Percentiles rank a stretch among this genome's conserved stretches.
Conservation (phyloP, 768 basidiomycete genomes). For the Vararia minispora region DNA sequence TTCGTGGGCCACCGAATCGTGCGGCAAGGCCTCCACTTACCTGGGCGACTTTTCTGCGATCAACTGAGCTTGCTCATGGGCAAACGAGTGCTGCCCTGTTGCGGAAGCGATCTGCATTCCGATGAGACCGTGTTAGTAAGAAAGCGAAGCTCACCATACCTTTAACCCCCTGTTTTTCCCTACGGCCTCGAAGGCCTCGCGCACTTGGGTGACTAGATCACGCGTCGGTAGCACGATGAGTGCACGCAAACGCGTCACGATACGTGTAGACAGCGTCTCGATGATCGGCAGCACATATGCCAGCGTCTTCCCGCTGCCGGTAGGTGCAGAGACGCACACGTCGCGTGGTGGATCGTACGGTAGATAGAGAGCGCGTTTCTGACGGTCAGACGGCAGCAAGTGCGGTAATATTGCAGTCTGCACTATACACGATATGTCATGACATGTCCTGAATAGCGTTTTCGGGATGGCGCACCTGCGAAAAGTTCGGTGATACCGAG, state of each 20-base stretch:
- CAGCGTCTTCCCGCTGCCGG: slow-evolving; percentile 95
- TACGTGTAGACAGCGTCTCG: slow-evolving; percentile 65
- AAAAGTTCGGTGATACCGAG: slow-evolving; percentile 82
- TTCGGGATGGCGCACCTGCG: slow-evolving; percentile 47
- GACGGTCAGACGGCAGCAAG: slow-evolving; percentile 39
- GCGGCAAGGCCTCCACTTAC: slow-evolving; percentile 35
- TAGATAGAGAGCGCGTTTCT: slow-evolving; percentile 42
- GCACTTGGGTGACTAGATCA: slow-evolving; percentile 85
- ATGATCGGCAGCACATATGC: slow-evolving; percentile 93
- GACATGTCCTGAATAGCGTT: background rate
- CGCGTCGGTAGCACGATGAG: slow-evolving; percentile 88
- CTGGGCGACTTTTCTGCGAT: slow-evolving; percentile 43
- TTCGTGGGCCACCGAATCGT: too few species aligned
- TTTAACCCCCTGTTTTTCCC: slow-evolving; percentile 81
- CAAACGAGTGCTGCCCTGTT: slow-evolving; percentile 90
- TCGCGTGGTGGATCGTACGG: slow-evolving; percentile 64
- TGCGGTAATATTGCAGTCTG: slow-evolving; percentile 85
- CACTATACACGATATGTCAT: slow-evolving; percentile 34
- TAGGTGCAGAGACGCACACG: slow-evolving; percentile 91
- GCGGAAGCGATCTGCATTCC: slow-evolving; percentile 57
- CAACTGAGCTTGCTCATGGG: slow-evolving; percentile 79
- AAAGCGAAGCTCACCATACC: slow-evolving; percentile 28
- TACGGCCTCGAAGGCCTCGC: slow-evolving; percentile 82
- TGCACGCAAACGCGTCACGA: slow-evolving; percentile 79
- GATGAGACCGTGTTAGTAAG: too few species aligned